phyloP scores from a whole-genome alignment of 2,329 filamentous ascomycete genomes.

The Rhytidhysteron rufulum region DNA sequence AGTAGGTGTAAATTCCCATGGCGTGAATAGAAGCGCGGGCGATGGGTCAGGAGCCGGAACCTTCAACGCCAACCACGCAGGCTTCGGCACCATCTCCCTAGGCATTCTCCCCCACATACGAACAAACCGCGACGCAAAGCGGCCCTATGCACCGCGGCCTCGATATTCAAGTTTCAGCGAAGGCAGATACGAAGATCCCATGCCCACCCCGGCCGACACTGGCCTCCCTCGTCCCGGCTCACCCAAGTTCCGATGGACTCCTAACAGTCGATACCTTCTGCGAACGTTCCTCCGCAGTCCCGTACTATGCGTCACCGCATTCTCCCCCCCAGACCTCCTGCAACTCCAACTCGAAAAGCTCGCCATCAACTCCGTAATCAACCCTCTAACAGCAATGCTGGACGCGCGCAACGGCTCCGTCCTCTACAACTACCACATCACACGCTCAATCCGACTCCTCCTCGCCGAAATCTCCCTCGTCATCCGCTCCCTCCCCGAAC shows the following conservation, averaged over 20 bases:
- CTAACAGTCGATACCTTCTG: conserved; percentile 58
- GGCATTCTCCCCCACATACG: conserved; percentile 47
- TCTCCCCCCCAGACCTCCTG: conserved; percentile 60
- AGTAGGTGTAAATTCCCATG: conserved; percentile 63
- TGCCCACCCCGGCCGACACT: conserved; percentile 8
- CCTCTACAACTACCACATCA: conserved; percentile 62
- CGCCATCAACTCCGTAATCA: conserved; percentile 70
- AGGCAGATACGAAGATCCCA: conserved; percentile 8
- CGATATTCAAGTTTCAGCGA: conserved; percentile 8
- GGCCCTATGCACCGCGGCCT: conserved; percentile 20
- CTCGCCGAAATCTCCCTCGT: conserved; percentile 72
- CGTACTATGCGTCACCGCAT: conserved; percentile 57
- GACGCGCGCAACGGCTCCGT: conserved; percentile 72
- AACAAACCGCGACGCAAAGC: conserved; percentile 15
- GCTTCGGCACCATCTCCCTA: conserved; percentile 56
- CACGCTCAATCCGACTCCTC: conserved; percentile 65
- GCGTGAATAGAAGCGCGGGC: conserved; percentile 47
- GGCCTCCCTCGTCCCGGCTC: conserved; percentile 11
- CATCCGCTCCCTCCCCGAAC: conserved; percentile 70
- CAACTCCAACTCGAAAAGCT: conserved; percentile 75
- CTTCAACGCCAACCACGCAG: conserved; percentile 56
- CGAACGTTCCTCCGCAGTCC: conserved; percentile 61
- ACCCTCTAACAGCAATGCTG: conserved; percentile 75
- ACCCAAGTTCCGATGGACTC: conserved; percentile 30
- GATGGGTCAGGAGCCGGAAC: conserved; percentile 33